Base-by-base conservation (phyloP, 768 basidiomycete species). In the Coprinopsis marcescibilis region DNA sequence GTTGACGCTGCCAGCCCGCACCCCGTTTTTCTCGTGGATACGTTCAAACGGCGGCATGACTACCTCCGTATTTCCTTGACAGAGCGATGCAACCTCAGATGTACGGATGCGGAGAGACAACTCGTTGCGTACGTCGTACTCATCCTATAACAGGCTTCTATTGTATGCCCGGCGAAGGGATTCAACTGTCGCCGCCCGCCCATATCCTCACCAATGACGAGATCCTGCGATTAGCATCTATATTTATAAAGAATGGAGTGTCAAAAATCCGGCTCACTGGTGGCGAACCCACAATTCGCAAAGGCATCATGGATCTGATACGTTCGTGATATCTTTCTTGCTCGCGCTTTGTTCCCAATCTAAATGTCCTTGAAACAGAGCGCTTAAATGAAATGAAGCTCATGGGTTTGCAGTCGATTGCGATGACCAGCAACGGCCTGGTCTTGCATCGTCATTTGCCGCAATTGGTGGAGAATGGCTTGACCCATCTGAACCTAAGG, bases 11-110 rank as follows among this genome's bases (percentile, higher is more conserved):
- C 60, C 23, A 61, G 57, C 30, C 70, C 75, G 10, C 63, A 80
- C 43, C 76, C 79, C 7, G 71, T 73, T 3, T 69, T 70, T 41
- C 65, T 89, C 4, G 60, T 81, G n/a, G 89, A 90, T 56, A 69
- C 77, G 2, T 88, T 81, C 59, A 60, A 68, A 24, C 73, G 89
- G 17, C 71, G 68, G 46, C 91, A 93, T 61, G 81, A 89, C 60
- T 94, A 94, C 62, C 74, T 94, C n/a, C 80, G 90, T 25, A 90
- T 93, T 43, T 88, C 85, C 1, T 66, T 93, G 27, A 92, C 90
- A 0, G 91, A 93, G 62, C 72, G 78, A 50, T 94, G 91, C 65
- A 94, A 93, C 67, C 68, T 94, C 46, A 77, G 91, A 65, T 93
- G 91, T 86, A 51, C 26, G 67, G 57, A 34, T 19, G 36, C 8